phyloP scores from a whole-genome alignment of 2,329 filamentous ascomycete genomes.

The Sporothrix euskadiensis region DNA sequence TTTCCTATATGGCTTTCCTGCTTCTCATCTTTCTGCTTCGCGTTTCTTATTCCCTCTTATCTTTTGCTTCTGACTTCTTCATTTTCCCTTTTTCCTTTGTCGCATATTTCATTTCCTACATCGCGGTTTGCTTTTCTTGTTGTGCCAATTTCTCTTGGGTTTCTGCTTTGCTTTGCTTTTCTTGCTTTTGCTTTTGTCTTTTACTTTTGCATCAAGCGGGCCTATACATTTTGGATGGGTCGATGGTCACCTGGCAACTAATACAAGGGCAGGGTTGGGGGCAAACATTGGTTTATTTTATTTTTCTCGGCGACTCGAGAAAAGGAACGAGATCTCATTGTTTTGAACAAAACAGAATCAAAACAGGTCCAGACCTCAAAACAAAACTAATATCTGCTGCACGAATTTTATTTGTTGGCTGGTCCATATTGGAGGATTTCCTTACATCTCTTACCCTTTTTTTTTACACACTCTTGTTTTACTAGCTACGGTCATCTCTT shows the following conservation, averaged over 20 bases:
- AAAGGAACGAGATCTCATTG: conserved; percentile 11
- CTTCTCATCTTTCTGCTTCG: conserved; percentile 1
- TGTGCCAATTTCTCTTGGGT: conserved; percentile 34
- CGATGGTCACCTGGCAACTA: conserved; percentile 48
- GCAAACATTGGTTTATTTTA: conserved; percentile 35
- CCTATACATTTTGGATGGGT: conserved; percentile 35
- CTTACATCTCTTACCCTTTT: conserved; percentile 37
- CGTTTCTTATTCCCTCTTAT: conserved; percentile 13
- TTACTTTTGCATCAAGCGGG: conserved; percentile 34
- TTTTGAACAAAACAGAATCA: conserved; percentile 14
- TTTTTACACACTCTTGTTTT: conserved; percentile 45
- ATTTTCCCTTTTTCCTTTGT: conserved; percentile 31
- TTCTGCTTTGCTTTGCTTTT: conserved; percentile 29
- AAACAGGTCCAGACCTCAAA: conserved; percentile 37
- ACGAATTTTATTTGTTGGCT: conserved; percentile 48
- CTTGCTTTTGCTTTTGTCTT: conserved; percentile 1
- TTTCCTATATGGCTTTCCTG: neutral
- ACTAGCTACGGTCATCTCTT: conserved; percentile 49
- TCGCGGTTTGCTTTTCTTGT: conserved; percentile 39
- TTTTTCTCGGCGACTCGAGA: conserved; percentile 35
- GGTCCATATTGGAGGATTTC: conserved; percentile 49
- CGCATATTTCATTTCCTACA: conserved; percentile 31
- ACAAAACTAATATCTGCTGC: conserved; percentile 46
- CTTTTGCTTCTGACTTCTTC: conserved; percentile 24
- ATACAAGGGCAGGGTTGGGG: conserved; percentile 45